phyloP scores from a whole-genome alignment of 345 rosid species.

The Luvunga scandens region DNA sequence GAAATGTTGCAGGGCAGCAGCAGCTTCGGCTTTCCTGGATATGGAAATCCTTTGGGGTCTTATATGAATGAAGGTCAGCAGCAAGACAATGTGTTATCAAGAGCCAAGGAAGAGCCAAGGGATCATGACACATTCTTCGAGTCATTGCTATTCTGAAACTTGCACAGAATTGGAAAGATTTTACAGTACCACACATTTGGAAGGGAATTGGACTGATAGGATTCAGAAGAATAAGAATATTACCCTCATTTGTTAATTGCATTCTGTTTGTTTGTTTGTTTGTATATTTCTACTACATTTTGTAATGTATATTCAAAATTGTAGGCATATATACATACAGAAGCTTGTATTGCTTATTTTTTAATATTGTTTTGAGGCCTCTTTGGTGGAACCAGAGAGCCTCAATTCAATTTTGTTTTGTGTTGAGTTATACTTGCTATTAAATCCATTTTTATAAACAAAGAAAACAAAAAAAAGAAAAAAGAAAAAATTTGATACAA shows the following conservation, averaged over 20 bases:
- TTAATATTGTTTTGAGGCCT: conserved; percentile 24
- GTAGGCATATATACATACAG: not conserved
- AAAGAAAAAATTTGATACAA: not conserved
- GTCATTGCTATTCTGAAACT: conserved; percentile 37
- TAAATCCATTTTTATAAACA: not conserved
- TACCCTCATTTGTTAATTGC: conserved; percentile 21
- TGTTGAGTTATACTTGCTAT: not conserved
- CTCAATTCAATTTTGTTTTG: conserved; percentile 1
- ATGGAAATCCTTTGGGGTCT: conserved; percentile 39
- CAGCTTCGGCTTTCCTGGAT: conserved; percentile 36
- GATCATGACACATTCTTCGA: conserved; percentile 51
- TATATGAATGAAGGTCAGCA: conserved; percentile 34
- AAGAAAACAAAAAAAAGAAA: not conserved
- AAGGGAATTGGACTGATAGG: not conserved
- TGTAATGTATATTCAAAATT: conserved; percentile 10
- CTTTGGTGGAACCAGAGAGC: not conserved
- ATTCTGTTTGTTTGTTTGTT: conserved; percentile 26
- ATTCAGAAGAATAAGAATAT: conserved; percentile 14
- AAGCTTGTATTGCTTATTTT: conserved; percentile 11
- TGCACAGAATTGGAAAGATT: not conserved
- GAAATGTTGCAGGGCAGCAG: conserved; percentile 47
- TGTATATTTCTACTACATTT: conserved; percentile 21
- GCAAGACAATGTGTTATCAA: conserved; percentile 25
- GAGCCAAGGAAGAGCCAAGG: conserved; percentile 58
- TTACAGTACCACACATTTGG: too few species aligned